A percentile compares a stretch with the other conserved stretches of the same genome.
phyloP scores from a whole-genome alignment of 371 early-diverging fungal genomes.

The Mortierella sp. region DNA sequence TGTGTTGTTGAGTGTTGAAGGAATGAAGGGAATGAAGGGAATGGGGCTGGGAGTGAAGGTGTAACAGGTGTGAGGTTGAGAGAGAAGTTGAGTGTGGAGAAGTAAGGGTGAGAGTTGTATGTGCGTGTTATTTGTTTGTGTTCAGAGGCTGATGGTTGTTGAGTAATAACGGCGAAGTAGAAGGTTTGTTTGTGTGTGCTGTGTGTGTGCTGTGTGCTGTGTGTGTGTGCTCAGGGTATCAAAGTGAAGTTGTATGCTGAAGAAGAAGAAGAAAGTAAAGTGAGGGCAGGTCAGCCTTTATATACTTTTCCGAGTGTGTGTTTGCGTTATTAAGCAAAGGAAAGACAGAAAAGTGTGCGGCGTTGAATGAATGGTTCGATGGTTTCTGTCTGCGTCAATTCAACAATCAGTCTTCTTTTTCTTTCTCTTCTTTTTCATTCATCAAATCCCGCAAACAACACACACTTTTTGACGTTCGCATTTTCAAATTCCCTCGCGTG shows the following conservation, averaged over 20 bases:
- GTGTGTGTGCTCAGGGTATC: neutral
- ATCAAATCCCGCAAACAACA: neutral
- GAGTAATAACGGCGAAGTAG: neutral
- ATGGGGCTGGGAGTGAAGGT: neutral
- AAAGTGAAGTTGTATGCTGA: neutral
- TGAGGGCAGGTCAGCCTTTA: neutral
- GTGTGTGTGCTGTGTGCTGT: neutral
- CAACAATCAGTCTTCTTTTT: neutral
- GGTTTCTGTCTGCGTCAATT: neutral
- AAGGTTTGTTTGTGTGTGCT: neutral
- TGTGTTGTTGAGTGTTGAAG: neutral
- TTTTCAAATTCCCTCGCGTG: neutral
- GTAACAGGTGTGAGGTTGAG: neutral
- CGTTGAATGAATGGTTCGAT: neutral
- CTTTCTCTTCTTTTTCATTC: neutral
- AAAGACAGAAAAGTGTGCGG: neutral
- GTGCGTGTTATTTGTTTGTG: constrained; percentile 15
- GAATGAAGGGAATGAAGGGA: too few species aligned
- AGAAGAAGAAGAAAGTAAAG: neutral
- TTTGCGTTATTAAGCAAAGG: constrained; percentile 2
- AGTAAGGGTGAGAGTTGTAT: neutral
- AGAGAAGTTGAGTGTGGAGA: neutral
- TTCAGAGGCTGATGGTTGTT: neutral
- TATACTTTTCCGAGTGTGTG: neutral
- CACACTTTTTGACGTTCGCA: neutral